Base-by-base conservation (phyloP, 192 early-diverging fungal species). In the Coemansia sp. region DNA sequence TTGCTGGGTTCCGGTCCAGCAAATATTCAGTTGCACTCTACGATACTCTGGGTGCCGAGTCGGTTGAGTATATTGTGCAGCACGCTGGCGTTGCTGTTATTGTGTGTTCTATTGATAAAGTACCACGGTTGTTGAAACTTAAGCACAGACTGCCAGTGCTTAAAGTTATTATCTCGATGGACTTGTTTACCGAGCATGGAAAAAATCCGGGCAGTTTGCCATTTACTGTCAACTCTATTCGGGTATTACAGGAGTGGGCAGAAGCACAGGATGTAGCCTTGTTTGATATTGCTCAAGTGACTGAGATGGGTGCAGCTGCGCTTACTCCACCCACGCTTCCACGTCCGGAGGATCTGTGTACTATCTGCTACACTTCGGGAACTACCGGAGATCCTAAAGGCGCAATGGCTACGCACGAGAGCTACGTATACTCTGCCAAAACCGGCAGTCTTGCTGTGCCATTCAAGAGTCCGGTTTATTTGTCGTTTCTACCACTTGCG, bases 401-500 rank as follows among this genome's bases (percentile, higher is more conserved):
- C 32, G 91, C 86, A 9, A 88, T 93, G 75, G 63, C 93, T 20
- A 88, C 86, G 56, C 92, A 96, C 51, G 73, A 75, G 21, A 95
- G 93, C 74, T 85, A 92, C 59, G 68, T 87, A 61, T 78, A 88
- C 27, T 76, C 86, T 29, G 63, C 75, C 14, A 76, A 72, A 60
- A 52, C 59, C 6, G 64, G 54, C 21, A 51, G 42, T 8, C 42
- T 57, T 19, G 32, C 54, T 2, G 58, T 57, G 11, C 71, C 63
- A 11, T 6, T 52, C 0, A 33, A 32, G 29, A 42, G 32, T 5
- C 58, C 71, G 21, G 61, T 75, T 6, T 64, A 74, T 7, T 36
- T 95, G 60, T 93, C 92, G 20, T 98, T 95, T 70, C 79, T 98
- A 67, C 95, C 95, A 5, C 84, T 96, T 21, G 93, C 96, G 24